Evolutionary conservation across 2,329 filamentous ascomycete genomes (phyloP).

Genomic region (Chaetomiaceae sp.): DNA sequence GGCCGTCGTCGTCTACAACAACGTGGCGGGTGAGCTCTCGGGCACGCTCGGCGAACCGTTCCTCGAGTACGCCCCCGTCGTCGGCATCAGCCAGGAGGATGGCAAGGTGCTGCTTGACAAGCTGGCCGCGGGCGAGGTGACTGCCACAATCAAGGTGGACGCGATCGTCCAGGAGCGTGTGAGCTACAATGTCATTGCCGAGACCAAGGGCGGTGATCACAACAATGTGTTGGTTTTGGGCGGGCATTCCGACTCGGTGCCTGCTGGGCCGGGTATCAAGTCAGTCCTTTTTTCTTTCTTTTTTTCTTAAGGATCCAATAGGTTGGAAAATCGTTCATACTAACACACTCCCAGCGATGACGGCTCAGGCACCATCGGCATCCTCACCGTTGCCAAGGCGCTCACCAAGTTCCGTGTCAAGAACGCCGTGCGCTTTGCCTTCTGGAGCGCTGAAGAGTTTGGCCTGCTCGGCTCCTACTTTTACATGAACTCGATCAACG

Average conservation of each 20-base stretch:
- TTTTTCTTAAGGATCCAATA: too few species aligned
- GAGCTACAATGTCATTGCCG: slow-evolving; percentile 27
- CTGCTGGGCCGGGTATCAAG: slow-evolving; percentile 26
- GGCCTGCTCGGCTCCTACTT: slow-evolving; percentile 57
- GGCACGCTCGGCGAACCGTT: slow-evolving; percentile 53
- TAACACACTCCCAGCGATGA: slow-evolving; percentile 19
- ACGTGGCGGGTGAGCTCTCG: slow-evolving; percentile 44
- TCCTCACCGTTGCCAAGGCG: slow-evolving; percentile 25
- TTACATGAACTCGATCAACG: slow-evolving; percentile 41
- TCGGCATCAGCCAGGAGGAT: slow-evolving; percentile 49
- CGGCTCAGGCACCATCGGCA: slow-evolving; percentile 26
- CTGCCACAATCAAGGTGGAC: slow-evolving; percentile 29
- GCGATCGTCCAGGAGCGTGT: slow-evolving; percentile 21
- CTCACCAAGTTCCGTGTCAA: slow-evolving; percentile 34
- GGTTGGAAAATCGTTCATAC: too few species aligned
- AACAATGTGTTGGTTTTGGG: slow-evolving; percentile 26
- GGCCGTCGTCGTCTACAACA: slow-evolving; percentile 60
- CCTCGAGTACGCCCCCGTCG: slow-evolving; percentile 45
- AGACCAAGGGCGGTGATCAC: slow-evolving; percentile 27
- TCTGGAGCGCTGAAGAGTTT: slow-evolving; percentile 55
- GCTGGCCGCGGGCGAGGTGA: slow-evolving; percentile 31
- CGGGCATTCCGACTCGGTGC: slow-evolving; percentile 25
- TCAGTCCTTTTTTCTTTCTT: background rate
- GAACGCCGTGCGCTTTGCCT: slow-evolving; percentile 54
- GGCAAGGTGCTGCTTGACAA: slow-evolving; percentile 34